Base-by-base conservation (phyloP, 78 protist genomes). In the Isochrysis galbana region DNA sequence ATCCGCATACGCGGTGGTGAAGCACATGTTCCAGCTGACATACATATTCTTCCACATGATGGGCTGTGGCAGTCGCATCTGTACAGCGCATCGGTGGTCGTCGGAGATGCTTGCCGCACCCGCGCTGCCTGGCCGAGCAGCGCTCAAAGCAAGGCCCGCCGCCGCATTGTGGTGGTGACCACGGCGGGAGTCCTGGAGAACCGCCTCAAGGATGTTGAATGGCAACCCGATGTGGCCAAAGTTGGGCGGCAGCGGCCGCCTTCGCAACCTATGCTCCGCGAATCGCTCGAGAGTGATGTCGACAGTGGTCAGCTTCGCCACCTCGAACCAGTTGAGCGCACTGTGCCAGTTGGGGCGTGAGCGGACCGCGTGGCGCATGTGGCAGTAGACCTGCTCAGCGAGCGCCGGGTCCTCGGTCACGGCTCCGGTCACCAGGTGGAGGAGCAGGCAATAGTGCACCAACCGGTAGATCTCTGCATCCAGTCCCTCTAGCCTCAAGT, bases 151-250 rank as follows among this genome's bases (percentile, higher is more conserved):
- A 23, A 11, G 36, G 34, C 87, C 87, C 29, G 87, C 87, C 32
- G 5, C 21, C 51, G 51, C 87, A 21, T 78, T 78, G 29, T 23
- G 17, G 54, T 3, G 2, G 25, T 7, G 36, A 17, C 87, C 87
- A 22, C 7, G 23, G 14, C 1, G 46, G 38, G 36, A 19, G 51
- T 41, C 87, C 51, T 39, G 17, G 11, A 42, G 51, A 14, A 42
- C 29, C 0, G 87, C 87, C 48, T 78, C 87, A 21, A 78, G 51
- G 48, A 78, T 78, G 87, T 78, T 78, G 48, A 42, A 2, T 34
- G 87, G 87, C 51, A 78, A 47, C 5, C 87, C 87, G 17, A 78
- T 5, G 36, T 42, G 87, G n/a, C 51, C 87, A 25, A 78, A 78
- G 10, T 25, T 1, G 36, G 87, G 17, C 1, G 17, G 51, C 0